Conservation (phyloP, 2,329 filamentous ascomycete species). For the Colletotrichum sp. region DNA sequence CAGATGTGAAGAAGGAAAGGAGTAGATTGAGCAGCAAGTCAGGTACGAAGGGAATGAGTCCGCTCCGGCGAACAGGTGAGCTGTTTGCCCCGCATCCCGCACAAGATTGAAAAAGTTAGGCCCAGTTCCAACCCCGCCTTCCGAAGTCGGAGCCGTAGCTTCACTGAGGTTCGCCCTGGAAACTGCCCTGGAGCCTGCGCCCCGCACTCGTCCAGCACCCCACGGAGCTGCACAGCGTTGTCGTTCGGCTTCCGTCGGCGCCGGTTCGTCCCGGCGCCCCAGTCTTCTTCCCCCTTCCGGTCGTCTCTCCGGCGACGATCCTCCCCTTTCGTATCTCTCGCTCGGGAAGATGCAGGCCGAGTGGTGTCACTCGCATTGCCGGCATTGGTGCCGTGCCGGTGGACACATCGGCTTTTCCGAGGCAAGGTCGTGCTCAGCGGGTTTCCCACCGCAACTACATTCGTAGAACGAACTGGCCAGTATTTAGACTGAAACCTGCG, state of each 20-base stretch:
- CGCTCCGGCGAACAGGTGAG: neutral
- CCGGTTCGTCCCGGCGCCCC: slow-evolving; percentile 13
- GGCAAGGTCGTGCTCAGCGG: neutral
- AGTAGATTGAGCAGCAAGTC: neutral
- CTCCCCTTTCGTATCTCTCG: neutral
- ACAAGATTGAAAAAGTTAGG: slow-evolving; percentile 24
- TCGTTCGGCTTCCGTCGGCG: slow-evolving; percentile 10
- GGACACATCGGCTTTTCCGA: neutral
- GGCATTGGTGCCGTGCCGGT: neutral
- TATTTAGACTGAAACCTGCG: too few relatives aligned
- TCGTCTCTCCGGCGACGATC: neutral
- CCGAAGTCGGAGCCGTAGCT: slow-evolving; percentile 38
- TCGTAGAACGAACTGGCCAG: neutral
- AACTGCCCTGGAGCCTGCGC: neutral
- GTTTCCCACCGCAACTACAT: neutral
- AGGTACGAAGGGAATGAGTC: neutral
- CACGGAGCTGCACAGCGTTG: neutral
- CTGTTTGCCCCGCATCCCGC: slow-evolving; percentile 20
- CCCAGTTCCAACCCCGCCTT: slow-evolving; percentile 36
- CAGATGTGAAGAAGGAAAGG: neutral
- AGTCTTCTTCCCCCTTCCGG: neutral
- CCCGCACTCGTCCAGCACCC: neutral
- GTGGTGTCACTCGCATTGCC: neutral
- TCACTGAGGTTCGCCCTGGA: neutral
- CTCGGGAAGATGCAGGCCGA: neutral